Conservation (phyloP, 2,329 filamentous ascomycete genomes). For the Neodidymelliopsis sp. region DNA sequence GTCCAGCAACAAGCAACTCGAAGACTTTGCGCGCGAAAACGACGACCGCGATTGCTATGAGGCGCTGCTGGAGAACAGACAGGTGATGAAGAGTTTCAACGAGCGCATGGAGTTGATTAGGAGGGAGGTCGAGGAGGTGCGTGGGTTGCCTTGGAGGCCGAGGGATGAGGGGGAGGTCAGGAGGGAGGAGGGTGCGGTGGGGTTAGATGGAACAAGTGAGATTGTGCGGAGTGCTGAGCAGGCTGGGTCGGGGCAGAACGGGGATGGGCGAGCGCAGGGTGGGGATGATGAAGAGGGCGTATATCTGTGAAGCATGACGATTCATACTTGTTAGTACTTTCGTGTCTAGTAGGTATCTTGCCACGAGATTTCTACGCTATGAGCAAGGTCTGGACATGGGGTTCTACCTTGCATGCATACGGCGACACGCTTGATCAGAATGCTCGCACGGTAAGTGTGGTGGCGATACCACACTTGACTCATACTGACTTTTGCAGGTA, state of each 20-base stretch:
- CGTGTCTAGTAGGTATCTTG: too few species aligned
- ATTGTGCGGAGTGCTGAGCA: background rate
- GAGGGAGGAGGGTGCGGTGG: conserved; percentile 13
- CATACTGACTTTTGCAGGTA: too few species aligned
- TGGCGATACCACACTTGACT: too few species aligned
- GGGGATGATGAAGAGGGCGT: conserved; percentile 15
- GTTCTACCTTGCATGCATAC: too few species aligned
- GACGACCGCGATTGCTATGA: conserved; percentile 76
- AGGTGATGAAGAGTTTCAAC: conserved; percentile 72
- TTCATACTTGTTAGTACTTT: too few species aligned
- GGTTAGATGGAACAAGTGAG: background rate
- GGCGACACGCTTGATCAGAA: too few species aligned
- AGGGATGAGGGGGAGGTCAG: conserved; percentile 28
- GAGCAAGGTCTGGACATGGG: too few species aligned
- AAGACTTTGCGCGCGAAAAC: conserved; percentile 61
- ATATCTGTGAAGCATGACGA: conserved; percentile 9
- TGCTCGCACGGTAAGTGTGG: too few species aligned
- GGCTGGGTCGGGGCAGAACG: background rate
- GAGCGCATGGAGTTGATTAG: conserved; percentile 70
- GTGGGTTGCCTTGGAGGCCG: conserved; percentile 62
- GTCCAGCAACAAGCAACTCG: conserved; percentile 76
- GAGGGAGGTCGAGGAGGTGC: conserved; percentile 67
- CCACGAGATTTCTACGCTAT: too few species aligned
- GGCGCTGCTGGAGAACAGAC: conserved; percentile 75
- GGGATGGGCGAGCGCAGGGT: background rate